Evolutionary conservation across 2,329 filamentous ascomycete species (phyloP).

Genomic region (Pseudogymnoascus sp.): DNA sequence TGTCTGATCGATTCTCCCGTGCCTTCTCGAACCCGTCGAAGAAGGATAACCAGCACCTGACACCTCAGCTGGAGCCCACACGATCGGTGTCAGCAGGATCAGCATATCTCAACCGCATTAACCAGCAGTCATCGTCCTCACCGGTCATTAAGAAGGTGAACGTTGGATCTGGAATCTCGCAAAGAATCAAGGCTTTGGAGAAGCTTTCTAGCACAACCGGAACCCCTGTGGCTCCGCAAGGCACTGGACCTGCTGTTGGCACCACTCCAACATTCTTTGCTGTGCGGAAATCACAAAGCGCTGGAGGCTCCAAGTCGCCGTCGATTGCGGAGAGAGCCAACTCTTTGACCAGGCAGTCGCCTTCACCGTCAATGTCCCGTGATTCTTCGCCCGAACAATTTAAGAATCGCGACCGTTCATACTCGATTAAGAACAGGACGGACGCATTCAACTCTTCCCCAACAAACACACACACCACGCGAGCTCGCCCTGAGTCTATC

Average conservation of each 20-base stretch:
- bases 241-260: constrained; percentile 13
- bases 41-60: constrained; percentile 27
- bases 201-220: constrained; percentile 51
- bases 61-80: constrained; percentile 16
- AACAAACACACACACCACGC: constrained; percentile 27
- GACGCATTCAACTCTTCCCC: constrained; percentile 19
- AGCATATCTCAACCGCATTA: constrained; percentile 46
- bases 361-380: constrained; percentile 33
- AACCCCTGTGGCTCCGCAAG: constrained; percentile 31
- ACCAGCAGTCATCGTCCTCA: constrained; percentile 40
- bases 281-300: constrained; percentile 38
- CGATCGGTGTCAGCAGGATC: constrained; percentile 41
- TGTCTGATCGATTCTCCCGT: constrained; percentile 23
- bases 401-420: constrained; percentile 23
- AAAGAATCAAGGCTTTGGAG: constrained; percentile 87
- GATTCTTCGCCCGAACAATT: constrained; percentile 39
- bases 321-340: constrained; percentile 30
- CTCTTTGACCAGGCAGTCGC: constrained; percentile 27
- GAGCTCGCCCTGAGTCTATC: constrained; percentile 61
- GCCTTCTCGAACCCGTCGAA: constrained; percentile 29
- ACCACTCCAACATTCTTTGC: constrained; percentile 46
- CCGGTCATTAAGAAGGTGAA: constrained; percentile 65
- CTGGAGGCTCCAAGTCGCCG: constrained; percentile 27
- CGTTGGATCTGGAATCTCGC: constrained; percentile 83
- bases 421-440: constrained; percentile 19